Conservation (phyloP, 140 eudicot genomes). For the Anethum foeniculum region DNA sequence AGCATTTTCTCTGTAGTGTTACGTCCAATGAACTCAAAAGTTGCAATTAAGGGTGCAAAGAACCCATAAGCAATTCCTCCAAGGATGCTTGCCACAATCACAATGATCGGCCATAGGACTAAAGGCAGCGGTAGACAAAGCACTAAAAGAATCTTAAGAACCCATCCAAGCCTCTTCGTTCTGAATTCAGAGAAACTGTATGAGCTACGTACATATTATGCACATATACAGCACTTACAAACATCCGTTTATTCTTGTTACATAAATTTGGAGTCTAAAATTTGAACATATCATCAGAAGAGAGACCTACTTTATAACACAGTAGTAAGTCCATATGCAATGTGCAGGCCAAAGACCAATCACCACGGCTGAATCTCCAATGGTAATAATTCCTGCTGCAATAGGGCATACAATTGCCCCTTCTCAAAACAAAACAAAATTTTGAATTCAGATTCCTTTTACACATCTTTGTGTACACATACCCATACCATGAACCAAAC, state of each 20-base stretch:
- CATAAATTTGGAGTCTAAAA: not conserved
- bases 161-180: constrained; percentile 75
- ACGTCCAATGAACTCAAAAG: constrained; percentile 65
- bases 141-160: constrained; percentile 48
- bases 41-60: constrained; percentile 75
- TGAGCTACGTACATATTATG: no score
- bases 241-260: not conserved
- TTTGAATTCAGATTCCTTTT: not conserved
- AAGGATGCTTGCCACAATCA: constrained; percentile 52
- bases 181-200: constrained; percentile 21
- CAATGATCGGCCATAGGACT: constrained; percentile 58
- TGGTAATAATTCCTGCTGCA: constrained; percentile 39
- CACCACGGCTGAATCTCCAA: constrained; percentile 70
- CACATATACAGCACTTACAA: no score
- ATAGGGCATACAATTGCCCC: constrained; percentile 54
- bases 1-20: constrained; percentile 43
- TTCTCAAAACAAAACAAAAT: constrained; percentile 15
- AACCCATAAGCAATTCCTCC: constrained; percentile 78
- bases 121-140: constrained; percentile 62
- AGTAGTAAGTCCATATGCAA: constrained; percentile 80
- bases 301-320: constrained; percentile 53
- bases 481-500: no score
- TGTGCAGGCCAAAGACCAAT: constrained; percentile 91
- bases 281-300: not conserved
- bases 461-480: not conserved